Base-by-base conservation (phyloP, 2,329 filamentous ascomycete species). In the Exophiala alcalophila region DNA sequence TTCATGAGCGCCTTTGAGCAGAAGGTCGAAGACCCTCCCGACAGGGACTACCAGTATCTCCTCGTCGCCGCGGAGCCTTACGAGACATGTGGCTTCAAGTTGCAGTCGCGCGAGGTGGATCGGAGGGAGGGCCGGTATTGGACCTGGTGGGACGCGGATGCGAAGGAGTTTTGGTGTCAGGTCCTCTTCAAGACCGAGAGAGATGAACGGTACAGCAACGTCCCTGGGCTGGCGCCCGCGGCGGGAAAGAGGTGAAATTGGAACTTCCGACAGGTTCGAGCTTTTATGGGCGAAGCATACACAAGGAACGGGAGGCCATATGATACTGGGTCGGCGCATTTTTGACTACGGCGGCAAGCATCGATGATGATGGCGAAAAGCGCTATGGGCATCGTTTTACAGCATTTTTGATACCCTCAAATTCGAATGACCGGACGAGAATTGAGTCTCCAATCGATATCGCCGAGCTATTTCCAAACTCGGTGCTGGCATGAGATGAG, bases 1-100 rank as follows among this genome's bases (percentile, higher is more conserved):
- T 94, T 98, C 66, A 97, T 97, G 89, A 94, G 88, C 64, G 91
- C 92, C 10, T 98, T 89, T 64, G 88, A 94, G 67, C 92, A 98
- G 76, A 89, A 86, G 65, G 74, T 96, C 39, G 92, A 98, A 67
- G 88, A 96, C 54, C 80, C 79, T 49, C 87, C 89, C 8, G 91
- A 98, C 66, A 89, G 92, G 69, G 83, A 82, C 57, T 97, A 84
- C 62, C 92, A 98, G 75, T 98, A 97, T 64, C 73, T 98, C 56
- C 75, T 97, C 37, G 86, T 98, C 8, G 91, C 92, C 1, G 92
- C 91, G 8, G 92, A 98, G 71, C 92, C 92, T 8, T 98, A 98
- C 70, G 91, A 98, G 78, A 97, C 89, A 2, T 94, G 91, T 64
- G 87, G 80, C 4, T 97, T 98, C 67, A 98, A 98, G 74, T 74